Evolutionary conservation across 164 flowering plant species (phyloP), one percentile per base, ranked within the genome.

Genomic region (Vitis labrusca): DNA sequence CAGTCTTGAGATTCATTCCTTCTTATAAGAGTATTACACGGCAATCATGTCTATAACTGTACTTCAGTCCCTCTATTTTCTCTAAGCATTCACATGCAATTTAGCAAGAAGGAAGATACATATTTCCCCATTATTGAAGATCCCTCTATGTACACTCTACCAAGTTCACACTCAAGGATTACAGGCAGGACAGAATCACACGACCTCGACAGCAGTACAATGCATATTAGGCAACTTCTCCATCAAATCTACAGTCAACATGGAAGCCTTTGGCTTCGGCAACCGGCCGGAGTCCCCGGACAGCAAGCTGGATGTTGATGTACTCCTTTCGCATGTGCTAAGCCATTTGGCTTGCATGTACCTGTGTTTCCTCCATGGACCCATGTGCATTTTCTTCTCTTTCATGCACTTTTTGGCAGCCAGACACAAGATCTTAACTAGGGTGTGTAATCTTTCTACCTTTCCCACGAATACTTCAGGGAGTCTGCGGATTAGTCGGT

Each of bases 321-420:
- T 16, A 2, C 58, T 19, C n/a, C 66, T 66, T 60, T 75, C 74
- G 57, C 66, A 74, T 10, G 67, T 64, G n/a, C 81, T 82, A 9
- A 96, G 75, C 99, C 99, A 96, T 73, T 96, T 96, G 7, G 97
- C 94, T 69, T 87, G 86, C 92, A 93, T 83, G 76, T 93, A 93
- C 68, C 83, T 86, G 14, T 91, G 88, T 77, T 88, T 91, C 71
- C 99, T 86, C 99, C 98, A 93, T 7, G 99, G 98, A 0, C 80
- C 97, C 79, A 90, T 70, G 74, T 93, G 98, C 91, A 96, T 91
- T 59, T 89, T 92, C 78, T 84, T 96, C 74, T 91, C 90, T 76
- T 91, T 88, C 95, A 91, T 89, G 81, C 97, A 90, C 71, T 76
- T 86, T 77, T 95, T 93, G 0, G 92, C 92, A 0, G 97, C 92